These are phyloP conservation scores for Zarea fungicola DNA, from an alignment of 2,329 filamentous ascomycete species.

Conservation along the genomic window DNA sequence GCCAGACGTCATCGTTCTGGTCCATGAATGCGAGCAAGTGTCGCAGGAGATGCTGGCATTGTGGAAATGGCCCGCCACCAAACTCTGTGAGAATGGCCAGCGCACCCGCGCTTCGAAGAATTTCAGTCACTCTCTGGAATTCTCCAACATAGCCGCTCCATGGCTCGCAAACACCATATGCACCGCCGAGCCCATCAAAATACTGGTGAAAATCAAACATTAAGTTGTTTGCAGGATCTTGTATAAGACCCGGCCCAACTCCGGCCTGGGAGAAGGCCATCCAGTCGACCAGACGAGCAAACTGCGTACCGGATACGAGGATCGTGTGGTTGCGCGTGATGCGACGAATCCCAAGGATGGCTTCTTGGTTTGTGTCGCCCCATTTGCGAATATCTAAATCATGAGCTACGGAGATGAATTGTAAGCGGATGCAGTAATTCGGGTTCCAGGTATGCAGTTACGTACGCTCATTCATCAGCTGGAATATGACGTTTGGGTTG, in stretches of 20 bases:
- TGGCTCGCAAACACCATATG: background rate
- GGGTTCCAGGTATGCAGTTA: background rate
- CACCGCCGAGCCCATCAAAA: background rate
- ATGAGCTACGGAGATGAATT: background rate
- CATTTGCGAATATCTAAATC: background rate
- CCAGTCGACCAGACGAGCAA: background rate
- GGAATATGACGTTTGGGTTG: background rate
- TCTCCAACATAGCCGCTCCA: background rate
- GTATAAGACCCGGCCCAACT: background rate
- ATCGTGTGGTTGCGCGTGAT: background rate
- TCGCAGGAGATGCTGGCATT: background rate
- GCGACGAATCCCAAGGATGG: background rate
- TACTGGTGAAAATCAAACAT: slow-evolving; percentile 1
- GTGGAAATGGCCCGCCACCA: background rate
- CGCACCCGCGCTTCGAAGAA: background rate
- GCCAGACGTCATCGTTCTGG: background rate
- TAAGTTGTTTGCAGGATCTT: background rate
- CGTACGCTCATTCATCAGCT: slow-evolving; percentile 2
- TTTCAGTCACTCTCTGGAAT: background rate
- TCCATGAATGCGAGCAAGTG: background rate
- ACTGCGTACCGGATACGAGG: background rate
- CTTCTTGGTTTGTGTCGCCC: background rate
- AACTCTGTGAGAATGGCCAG: background rate
- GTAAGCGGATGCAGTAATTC: background rate
- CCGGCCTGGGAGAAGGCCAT: background rate